Base-by-base conservation (phyloP, 2,329 filamentous ascomycete species). In the Ceratocystis variospora region DNA sequence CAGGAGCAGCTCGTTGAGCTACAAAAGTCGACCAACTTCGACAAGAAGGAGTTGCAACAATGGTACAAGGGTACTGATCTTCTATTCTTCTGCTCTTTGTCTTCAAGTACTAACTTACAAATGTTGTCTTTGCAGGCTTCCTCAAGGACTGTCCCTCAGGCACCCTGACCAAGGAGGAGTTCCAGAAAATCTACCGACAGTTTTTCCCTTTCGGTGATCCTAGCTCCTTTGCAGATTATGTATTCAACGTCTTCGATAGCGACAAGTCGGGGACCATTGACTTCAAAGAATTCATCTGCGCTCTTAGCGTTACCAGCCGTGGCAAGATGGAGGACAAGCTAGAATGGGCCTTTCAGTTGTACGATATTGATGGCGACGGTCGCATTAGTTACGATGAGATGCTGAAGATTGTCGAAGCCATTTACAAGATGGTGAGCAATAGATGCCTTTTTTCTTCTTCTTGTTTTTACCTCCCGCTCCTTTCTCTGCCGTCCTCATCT, bases 341-440 rank as follows among this genome's bases (percentile, higher is more conserved):
- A 67, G 93, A 97, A 76, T 99, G 94, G 94, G 94, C 94, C 17
- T 99, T 99, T 79, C 93, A 99, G 79, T 82, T 99, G 71, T 99
- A 99, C 77, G 94, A 99, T 78, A 97, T 99, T 73, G 94, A 99
- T 74, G 93, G 94, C 66, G 94, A 99, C 75, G 94, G 94, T 74
- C 96, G 96, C 81, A 99, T 99, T 74, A 96, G 89, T 76, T 99
- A 97, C 76, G 90, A 97, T 66, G 94, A 99, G 80, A 99, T 99
- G 94, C 81, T 99, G 71, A 88, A 91, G 72, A 99, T 99, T 75
- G 94, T 99, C 66, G 93, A 97, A 79, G 94, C 94, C 66, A 99
- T 99, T 74, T 99, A 99, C 83, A 99, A 97, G 78, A 99, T 99
- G 94, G 94, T 97, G 76, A 68, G 74, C 66, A 64, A 2, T 22